Evolutionary conservation across 257 asterid genomes (phyloP).

Genomic region (Nicotiana tabacum): DNA sequence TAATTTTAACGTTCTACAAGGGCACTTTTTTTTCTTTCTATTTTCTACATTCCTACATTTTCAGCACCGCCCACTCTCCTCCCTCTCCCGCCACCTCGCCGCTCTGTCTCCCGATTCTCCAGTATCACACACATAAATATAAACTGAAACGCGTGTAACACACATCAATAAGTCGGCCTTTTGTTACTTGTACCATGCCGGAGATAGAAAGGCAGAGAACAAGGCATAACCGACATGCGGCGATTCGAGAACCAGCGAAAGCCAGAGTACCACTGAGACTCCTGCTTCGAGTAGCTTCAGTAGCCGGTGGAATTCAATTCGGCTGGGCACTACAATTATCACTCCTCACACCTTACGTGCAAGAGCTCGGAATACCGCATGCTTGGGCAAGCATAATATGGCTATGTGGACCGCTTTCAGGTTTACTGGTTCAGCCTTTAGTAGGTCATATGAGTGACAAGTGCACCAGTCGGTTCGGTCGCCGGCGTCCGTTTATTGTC

Average conservation of each 20-base stretch:
- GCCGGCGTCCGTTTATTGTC: constrained; percentile 74
- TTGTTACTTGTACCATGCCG: constrained; percentile 9
- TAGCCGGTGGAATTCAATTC: constrained; percentile 91
- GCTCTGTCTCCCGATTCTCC: not conserved
- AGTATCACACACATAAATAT: not conserved
- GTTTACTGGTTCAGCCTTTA: constrained; percentile 79
- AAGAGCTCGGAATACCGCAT: constrained; percentile 87
- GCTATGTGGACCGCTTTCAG: constrained; percentile 88
- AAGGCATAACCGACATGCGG: constrained; percentile 9
- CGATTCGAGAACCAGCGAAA: constrained; percentile 23
- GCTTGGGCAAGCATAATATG: constrained; percentile 84
- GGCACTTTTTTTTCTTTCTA: not conserved
- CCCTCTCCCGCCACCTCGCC: not conserved
- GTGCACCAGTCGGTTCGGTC: constrained; percentile 63
- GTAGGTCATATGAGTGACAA: constrained; percentile 73
- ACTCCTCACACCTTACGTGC: constrained; percentile 72
- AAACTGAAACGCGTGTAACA: not conserved
- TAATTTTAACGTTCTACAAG: not conserved
- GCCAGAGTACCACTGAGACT: constrained; percentile 38
- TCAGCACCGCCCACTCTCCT: not conserved
- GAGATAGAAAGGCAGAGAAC: constrained; percentile 24
- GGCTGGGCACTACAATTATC: constrained; percentile 93
- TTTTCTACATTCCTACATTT: not conserved
- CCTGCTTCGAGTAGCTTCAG: constrained; percentile 70
- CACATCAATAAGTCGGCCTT: not conserved